These are phyloP conservation scores for Phytophthora cryptogea DNA, from an alignment of 352 stramenopile species.

Conservation along the genomic window DNA sequence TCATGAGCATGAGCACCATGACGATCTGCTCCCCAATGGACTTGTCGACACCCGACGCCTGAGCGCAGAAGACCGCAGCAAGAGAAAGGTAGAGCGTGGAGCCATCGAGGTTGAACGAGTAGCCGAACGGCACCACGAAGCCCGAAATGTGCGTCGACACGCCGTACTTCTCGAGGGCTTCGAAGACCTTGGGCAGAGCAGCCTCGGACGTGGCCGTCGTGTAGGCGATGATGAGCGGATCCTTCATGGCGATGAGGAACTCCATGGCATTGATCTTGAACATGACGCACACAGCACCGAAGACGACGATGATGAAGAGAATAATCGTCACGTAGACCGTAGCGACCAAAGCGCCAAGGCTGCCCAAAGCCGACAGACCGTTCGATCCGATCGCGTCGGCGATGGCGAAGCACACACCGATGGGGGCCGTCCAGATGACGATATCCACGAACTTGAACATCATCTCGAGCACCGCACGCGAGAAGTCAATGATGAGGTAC, in stretches of 20 bases:
- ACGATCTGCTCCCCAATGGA: slow-evolving; percentile 60
- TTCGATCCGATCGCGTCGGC: slow-evolving; percentile 57
- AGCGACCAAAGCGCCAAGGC: slow-evolving; percentile 43
- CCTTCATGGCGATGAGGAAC: slow-evolving; percentile 55
- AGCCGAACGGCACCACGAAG: slow-evolving; percentile 66
- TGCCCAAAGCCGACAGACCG: slow-evolving; percentile 43
- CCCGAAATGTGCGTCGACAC: slow-evolving; percentile 53
- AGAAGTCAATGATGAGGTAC: slow-evolving; percentile 44
- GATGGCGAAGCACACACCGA: slow-evolving; percentile 64
- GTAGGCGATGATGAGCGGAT: slow-evolving; percentile 64
- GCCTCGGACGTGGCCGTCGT: slow-evolving; percentile 61
- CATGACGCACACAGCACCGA: slow-evolving; percentile 41
- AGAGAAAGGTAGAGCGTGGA: slow-evolving; percentile 60
- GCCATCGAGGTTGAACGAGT: slow-evolving; percentile 71
- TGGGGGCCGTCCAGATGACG: slow-evolving; percentile 62
- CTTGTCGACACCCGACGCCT: slow-evolving; percentile 52
- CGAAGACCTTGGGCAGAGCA: slow-evolving; percentile 63
- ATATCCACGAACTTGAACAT: slow-evolving; percentile 78
- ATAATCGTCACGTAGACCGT: slow-evolving; percentile 57
- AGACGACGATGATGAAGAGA: slow-evolving; percentile 55
- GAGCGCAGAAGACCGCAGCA: slow-evolving; percentile 54
- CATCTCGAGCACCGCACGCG: slow-evolving; percentile 56
- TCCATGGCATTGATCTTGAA: slow-evolving; percentile 54
- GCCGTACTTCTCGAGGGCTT: slow-evolving; percentile 55
- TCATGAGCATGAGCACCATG: slow-evolving; percentile 64